Percentiles rank a stretch among this genome's conserved stretches.
Evolutionary conservation across 2,329 filamentous ascomycete species (phyloP).

Genomic region (Paecilomyces sp.): DNA sequence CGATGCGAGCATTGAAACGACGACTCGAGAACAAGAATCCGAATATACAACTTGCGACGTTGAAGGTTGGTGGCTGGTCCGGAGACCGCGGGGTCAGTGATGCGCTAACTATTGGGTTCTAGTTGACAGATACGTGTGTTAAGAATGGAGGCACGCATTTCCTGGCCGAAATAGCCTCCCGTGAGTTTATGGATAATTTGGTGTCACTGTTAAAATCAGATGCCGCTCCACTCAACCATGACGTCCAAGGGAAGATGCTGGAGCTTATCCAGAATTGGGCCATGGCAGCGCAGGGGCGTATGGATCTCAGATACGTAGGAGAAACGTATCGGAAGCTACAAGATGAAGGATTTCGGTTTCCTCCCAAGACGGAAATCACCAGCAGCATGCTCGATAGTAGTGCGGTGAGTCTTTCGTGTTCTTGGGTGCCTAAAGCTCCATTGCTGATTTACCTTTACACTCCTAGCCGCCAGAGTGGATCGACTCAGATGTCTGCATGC

Average conservation of each 20-base stretch:
- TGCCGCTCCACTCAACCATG: constrained; percentile 67
- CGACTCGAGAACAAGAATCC: constrained; percentile 97
- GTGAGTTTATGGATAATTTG: constrained; percentile 97
- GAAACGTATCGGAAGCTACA: constrained; percentile 81
- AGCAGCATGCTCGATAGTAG: constrained; percentile 97
- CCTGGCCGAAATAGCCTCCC: constrained; percentile 86
- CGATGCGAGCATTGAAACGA: constrained; percentile 91
- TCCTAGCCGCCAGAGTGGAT: constrained; percentile 87
- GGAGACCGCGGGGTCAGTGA: constrained; percentile 8
- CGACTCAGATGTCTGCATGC: constrained; percentile 97
- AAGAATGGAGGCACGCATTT: constrained; percentile 98
- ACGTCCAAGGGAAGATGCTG: constrained; percentile 84
- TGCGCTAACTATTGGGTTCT: constrained; percentile 2
- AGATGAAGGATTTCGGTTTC: constrained; percentile 80
- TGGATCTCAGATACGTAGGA: constrained; percentile 76
- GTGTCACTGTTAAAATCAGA: constrained; percentile 81
- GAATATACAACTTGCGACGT: constrained; percentile 88
- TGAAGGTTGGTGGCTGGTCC: constrained; percentile 58
- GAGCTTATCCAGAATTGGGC: constrained; percentile 94
- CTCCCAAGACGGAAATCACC: constrained; percentile 76
- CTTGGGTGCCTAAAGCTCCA: background rate
- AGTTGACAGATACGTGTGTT: constrained; percentile 95
- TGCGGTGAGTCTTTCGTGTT: constrained; percentile 56
- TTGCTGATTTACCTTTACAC: background rate
- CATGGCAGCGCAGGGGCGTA: constrained; percentile 74